Percentiles rank a stretch among this genome's conserved stretches.
phyloP scores from a whole-genome alignment of 345 rosid genomes.

The Rhodamnia argentea region DNA sequence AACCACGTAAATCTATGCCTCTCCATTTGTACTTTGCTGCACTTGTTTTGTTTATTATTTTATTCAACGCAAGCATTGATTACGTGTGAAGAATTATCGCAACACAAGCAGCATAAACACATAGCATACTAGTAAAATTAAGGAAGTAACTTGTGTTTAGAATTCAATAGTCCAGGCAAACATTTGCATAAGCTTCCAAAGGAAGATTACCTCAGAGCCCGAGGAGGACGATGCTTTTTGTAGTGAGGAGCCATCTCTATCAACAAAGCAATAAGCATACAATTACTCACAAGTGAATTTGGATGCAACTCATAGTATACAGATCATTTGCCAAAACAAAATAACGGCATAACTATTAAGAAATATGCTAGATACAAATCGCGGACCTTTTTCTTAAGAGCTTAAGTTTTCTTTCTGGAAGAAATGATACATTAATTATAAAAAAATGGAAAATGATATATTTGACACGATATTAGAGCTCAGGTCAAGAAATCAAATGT shows the following conservation, averaged over 20 bases:
- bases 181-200: neutral
- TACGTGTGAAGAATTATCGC: too few relatives aligned
- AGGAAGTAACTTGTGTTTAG: neutral
- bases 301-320: neutral
- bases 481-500: neutral
- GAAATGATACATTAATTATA: neutral
- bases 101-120: neutral
- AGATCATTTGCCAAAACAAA: neutral
- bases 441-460: neutral
- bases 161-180: neutral
- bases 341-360: neutral
- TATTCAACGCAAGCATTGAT: too few relatives aligned
- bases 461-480: neutral
- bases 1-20: too few relatives aligned
- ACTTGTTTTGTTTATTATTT: too few relatives aligned
- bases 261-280: neutral
- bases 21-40: too few relatives aligned
- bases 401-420: neutral
- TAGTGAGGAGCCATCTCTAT: slow-evolving; percentile 24
- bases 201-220: slow-evolving; percentile 31
- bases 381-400: neutral
- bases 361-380: neutral
- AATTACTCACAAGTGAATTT: neutral
- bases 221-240: slow-evolving; percentile 36
- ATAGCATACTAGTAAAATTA: neutral